phyloP scores from a whole-genome alignment of 768 basidiomycete genomes.

The Tylopilus intermedius region DNA sequence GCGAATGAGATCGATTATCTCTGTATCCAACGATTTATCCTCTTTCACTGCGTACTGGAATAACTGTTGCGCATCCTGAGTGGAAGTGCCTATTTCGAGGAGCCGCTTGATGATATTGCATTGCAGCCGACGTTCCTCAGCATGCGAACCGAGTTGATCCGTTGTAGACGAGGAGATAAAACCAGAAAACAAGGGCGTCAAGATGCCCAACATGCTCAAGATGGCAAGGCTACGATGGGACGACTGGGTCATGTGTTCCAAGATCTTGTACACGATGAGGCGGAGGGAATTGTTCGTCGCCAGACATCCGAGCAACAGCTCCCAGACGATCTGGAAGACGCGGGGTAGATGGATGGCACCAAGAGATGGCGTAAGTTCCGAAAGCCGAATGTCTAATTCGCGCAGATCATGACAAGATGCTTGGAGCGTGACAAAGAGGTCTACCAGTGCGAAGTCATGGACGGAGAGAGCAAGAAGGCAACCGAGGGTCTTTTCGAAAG shows the following conservation, averaged over 20 bases:
- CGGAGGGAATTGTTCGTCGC: conserved; percentile 40
- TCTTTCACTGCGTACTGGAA: conserved; percentile 53
- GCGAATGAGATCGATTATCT: conserved; percentile 66
- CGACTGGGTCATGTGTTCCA: conserved; percentile 56
- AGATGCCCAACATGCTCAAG: conserved; percentile 55
- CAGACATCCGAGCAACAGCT: conserved; percentile 36
- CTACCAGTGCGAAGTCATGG: conserved; percentile 55
- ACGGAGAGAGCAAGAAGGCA: conserved; percentile 65
- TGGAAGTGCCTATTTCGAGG: conserved; percentile 70
- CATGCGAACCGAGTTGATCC: conserved; percentile 7
- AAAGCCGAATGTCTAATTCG: conserved; percentile 38
- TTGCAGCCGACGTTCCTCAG: conserved; percentile 47
- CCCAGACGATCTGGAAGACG: conserved; percentile 59
- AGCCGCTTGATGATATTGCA: conserved; percentile 63
- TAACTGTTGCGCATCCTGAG: conserved; percentile 57
- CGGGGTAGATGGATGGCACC: conserved; percentile 54
- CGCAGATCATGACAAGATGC: conserved; percentile 36
- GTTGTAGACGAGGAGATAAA: conserved; percentile 21
- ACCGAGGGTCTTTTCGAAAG: conserved; percentile 55
- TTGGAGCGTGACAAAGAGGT: conserved; percentile 48
- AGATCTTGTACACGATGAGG: conserved; percentile 51
- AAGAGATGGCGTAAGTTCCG: conserved; percentile 36
- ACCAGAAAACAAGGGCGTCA: conserved; percentile 42
- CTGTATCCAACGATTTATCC: conserved; percentile 51
- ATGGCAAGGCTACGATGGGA: conserved; percentile 70